Conservation (phyloP, 495 filamentous ascomycete genomes). For the Elaphomyces granulatus region DNA sequence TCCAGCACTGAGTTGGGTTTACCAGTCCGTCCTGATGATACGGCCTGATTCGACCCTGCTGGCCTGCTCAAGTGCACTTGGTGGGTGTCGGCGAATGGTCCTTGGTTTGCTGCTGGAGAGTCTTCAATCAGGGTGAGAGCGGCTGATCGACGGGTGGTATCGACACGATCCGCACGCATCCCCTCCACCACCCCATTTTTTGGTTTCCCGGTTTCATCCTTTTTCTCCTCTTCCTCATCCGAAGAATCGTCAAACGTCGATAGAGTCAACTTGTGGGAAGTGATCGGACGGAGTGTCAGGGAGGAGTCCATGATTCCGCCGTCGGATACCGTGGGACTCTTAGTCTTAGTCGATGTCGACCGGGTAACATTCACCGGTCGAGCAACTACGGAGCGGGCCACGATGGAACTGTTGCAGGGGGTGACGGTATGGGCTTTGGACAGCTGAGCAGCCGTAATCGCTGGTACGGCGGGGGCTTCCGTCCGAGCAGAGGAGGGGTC, state of each 20-base stretch:
- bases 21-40: slow-evolving; percentile 7
- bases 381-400: slow-evolving; percentile 29
- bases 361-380: slow-evolving; percentile 34
- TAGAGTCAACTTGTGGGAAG: slow-evolving; percentile 9
- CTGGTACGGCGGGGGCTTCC: slow-evolving; percentile 37
- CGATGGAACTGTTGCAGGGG: slow-evolving; percentile 29
- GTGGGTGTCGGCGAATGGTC: slow-evolving; percentile 46
- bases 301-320: slow-evolving; percentile 11
- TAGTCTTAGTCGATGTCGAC: slow-evolving; percentile 14
- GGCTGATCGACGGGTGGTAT: slow-evolving; percentile 10
- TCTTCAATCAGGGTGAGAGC: slow-evolving; percentile 35
- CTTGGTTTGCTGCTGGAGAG: slow-evolving; percentile 32
- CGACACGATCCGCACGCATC: slow-evolving; percentile 2
- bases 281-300: slow-evolving; percentile 8
- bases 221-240: slow-evolving; percentile 19
- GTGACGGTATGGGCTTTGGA: slow-evolving; percentile 26
- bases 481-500: slow-evolving; percentile 20
- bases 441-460: slow-evolving; percentile 35
- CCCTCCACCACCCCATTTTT: slow-evolving; percentile 1
- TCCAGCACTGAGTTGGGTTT: slow-evolving; percentile 11
- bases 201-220: slow-evolving; percentile 2
- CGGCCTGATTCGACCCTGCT: neutral
- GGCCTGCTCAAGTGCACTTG: neutral
- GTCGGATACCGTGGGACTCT: slow-evolving; percentile 14
- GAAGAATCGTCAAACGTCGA: slow-evolving; percentile 29